phyloP scores from a whole-genome alignment of 1,284 basidiomycete species.

The Malassezia caprae region DNA sequence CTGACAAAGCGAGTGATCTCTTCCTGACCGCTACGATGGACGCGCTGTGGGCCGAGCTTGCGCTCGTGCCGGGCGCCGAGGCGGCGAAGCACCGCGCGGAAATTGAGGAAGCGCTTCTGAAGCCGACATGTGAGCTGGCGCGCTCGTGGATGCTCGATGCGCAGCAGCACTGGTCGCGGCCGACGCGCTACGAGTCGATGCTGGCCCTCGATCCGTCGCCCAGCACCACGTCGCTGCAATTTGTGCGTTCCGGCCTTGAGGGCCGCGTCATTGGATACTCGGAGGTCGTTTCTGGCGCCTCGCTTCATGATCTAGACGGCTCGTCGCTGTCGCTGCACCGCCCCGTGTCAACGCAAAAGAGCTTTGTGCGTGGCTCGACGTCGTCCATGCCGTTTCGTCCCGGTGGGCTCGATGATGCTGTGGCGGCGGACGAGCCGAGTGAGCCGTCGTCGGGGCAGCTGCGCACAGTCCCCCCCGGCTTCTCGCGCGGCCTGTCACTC shows the following conservation, averaged over 20 bases:
- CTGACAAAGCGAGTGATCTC: background rate
- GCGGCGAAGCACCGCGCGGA: constrained; percentile 2
- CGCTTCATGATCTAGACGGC: constrained; percentile 47
- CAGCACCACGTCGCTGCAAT: constrained; percentile 29
- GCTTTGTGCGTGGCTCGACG: constrained; percentile 22
- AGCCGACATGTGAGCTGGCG: constrained; percentile 1
- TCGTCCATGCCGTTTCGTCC: constrained; percentile 21
- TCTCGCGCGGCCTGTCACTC: constrained; percentile 56
- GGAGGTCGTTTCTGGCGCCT: constrained; percentile 52
- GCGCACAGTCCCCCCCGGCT: constrained; percentile 50
- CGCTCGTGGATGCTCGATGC: background rate
- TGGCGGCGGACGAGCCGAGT: background rate
- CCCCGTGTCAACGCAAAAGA: constrained; percentile 11
- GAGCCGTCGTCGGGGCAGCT: constrained; percentile 32
- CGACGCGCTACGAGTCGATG: constrained; percentile 26
- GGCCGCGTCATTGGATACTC: constrained; percentile 37
- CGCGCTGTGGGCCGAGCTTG: constrained; percentile 1
- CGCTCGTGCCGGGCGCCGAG: constrained; percentile 7
- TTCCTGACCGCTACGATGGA: background rate
- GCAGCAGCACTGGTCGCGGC: constrained; percentile 22
- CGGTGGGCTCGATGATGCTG: constrained; percentile 16
- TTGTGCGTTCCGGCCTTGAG: constrained; percentile 41
- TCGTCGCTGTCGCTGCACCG: constrained; percentile 10
- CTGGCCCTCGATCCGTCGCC: constrained; percentile 29
- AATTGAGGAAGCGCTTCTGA: constrained; percentile 3